These are phyloP conservation scores for Ganoderma multipileum DNA, from an alignment of 1,284 basidiomycete genomes.

Conservation along the genomic window DNA sequence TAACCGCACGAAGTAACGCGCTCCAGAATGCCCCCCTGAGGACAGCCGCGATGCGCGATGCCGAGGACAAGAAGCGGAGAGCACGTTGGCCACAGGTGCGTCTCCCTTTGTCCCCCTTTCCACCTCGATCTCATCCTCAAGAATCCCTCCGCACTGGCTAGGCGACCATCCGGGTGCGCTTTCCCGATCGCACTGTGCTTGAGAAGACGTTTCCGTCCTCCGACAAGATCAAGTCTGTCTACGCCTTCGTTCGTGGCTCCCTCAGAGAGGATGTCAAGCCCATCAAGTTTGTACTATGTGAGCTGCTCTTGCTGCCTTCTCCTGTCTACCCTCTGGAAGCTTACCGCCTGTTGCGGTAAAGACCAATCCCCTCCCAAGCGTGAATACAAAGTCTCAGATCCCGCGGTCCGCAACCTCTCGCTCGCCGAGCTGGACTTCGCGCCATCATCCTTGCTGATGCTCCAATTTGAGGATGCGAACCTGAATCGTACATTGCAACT, in stretches of 20 bases:
- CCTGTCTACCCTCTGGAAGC: background rate
- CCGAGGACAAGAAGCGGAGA: constrained; percentile 63
- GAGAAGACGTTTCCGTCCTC: constrained; percentile 80
- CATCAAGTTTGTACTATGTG: constrained; percentile 78
- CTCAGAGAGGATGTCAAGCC: constrained; percentile 75
- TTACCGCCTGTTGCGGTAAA: constrained; percentile 4
- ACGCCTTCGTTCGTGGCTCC: constrained; percentile 81
- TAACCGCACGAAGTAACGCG: constrained; percentile 67
- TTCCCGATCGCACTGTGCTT: constrained; percentile 83
- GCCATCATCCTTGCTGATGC: constrained; percentile 72
- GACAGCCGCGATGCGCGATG: constrained; percentile 72
- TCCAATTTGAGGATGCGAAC: constrained; percentile 76
- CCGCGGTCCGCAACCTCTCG: constrained; percentile 67
- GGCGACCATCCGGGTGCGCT: constrained; percentile 84
- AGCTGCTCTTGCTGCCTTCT: background rate
- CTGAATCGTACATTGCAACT: constrained; percentile 65
- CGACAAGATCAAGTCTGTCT: constrained; percentile 80
- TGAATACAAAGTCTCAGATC: constrained; percentile 83
- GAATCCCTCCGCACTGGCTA: constrained; percentile 39
- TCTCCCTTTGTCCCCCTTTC: constrained; percentile 15
- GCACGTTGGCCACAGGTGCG: constrained; percentile 78
- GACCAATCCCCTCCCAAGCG: constrained; percentile 83
- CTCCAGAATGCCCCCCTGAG: constrained; percentile 82
- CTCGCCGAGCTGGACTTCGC: constrained; percentile 78
- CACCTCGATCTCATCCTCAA: background rate